phyloP scores from a whole-genome alignment of 2,329 filamentous ascomycete genomes.

The Fusarium kyushuense region DNA sequence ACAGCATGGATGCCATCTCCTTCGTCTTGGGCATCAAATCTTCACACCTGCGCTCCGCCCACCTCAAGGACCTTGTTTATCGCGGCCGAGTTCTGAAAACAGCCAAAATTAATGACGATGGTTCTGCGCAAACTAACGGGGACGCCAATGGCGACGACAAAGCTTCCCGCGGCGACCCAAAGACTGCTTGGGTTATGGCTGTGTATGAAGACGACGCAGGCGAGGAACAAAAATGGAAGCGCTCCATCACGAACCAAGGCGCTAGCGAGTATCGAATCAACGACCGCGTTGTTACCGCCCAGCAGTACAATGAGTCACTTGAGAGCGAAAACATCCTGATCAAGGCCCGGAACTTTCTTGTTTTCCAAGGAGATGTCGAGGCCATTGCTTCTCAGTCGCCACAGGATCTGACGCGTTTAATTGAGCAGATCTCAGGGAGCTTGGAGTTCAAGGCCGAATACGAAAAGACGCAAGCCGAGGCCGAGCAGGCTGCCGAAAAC shows the following conservation, averaged over 20 bases:
- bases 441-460: slow-evolving; percentile 95
- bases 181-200: slow-evolving; percentile 98
- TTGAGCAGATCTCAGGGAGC: slow-evolving; percentile 98
- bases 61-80: slow-evolving; percentile 95
- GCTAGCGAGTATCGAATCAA: slow-evolving; percentile 98
- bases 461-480: slow-evolving; percentile 86
- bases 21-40: slow-evolving; percentile 99
- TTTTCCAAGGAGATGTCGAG: slow-evolving; percentile 98
- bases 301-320: slow-evolving; percentile 92
- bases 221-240: slow-evolving; percentile 95
- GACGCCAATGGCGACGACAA: slow-evolving; percentile 73
- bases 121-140: slow-evolving; percentile 75
- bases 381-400: slow-evolving; percentile 95
- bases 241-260: slow-evolving; percentile 88
- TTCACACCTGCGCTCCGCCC: slow-evolving; percentile 93
- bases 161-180: slow-evolving; percentile 83
- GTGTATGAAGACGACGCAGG: slow-evolving; percentile 98
- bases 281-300: slow-evolving; percentile 86
- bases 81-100: slow-evolving; percentile 93
- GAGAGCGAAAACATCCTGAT: slow-evolving; percentile 97
- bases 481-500: slow-evolving; percentile 88
- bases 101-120: slow-evolving; percentile 91
- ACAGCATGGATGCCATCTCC: slow-evolving; percentile 97
- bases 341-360: slow-evolving; percentile 96
- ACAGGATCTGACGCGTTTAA: slow-evolving; percentile 90